Conservation (phyloP, 495 filamentous ascomycete genomes). For the Wilcoxina mikolae region DNA sequence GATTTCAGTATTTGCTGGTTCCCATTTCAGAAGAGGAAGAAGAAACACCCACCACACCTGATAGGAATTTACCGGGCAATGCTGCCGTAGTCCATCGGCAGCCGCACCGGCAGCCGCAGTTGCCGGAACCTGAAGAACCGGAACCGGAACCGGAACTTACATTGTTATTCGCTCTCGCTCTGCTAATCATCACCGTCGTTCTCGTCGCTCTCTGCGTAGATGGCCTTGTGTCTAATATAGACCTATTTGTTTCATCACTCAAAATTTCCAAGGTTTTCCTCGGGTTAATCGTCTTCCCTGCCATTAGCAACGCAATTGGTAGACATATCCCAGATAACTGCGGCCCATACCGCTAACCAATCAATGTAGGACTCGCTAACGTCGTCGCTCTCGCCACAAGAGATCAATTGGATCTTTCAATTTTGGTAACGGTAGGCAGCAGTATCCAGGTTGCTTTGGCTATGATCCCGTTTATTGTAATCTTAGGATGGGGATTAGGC, state of each 20-base stretch:
- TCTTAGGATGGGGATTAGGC: slow-evolving; percentile 70
- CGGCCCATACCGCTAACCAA: no score
- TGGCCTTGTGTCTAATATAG: slow-evolving; percentile 72
- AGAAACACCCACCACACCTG: no score
- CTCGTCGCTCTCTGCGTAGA: slow-evolving; percentile 85
- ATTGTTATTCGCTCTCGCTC: slow-evolving; percentile 51
- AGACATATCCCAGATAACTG: no score
- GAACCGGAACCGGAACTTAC: slow-evolving; percentile 60
- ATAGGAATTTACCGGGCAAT: background rate
- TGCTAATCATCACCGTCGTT: slow-evolving; percentile 55
- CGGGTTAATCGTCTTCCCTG: slow-evolving; percentile 71
- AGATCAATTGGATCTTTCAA: slow-evolving; percentile 82
- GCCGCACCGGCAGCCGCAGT: background rate
- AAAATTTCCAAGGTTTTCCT: slow-evolving; percentile 62
- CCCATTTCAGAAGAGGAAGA: no score
- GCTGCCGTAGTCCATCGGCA: background rate
- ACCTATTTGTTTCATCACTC: slow-evolving; percentile 44
- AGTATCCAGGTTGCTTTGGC: slow-evolving; percentile 78
- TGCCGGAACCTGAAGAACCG: slow-evolving; percentile 18
- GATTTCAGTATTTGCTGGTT: no score
- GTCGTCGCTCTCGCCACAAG: slow-evolving; percentile 74
- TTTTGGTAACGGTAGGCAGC: slow-evolving; percentile 70
- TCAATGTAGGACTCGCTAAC: slow-evolving; percentile 78
- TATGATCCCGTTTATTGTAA: slow-evolving; percentile 59
- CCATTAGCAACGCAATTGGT: slow-evolving; percentile 77